These are phyloP conservation scores for Lophium mytilinum DNA, from an alignment of 495 filamentous ascomycete genomes.

Conservation along the genomic window DNA sequence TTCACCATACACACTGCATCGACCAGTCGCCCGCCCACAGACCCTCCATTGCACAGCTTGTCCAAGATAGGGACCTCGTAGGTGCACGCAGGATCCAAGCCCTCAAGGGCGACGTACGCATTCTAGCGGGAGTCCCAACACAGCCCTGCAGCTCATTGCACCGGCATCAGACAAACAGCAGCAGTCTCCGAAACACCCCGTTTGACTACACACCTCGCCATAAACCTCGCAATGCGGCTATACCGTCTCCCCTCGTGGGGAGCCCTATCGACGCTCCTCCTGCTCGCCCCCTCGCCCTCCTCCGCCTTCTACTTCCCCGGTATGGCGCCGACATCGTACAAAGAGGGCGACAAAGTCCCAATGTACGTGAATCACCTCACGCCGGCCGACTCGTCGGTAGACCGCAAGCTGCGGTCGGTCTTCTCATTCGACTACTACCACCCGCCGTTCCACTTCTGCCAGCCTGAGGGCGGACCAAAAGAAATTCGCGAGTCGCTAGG, in stretches of 20 bases:
- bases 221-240: conserved; percentile 17
- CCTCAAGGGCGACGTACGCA: conserved; percentile 8
- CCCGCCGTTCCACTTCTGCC: conserved; percentile 75
- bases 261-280: conserved; percentile 17
- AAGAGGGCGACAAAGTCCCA: conserved; percentile 64
- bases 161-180: not conserved
- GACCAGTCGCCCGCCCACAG: not conserved
- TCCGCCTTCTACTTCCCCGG: conserved; percentile 92
- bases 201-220: not conserved
- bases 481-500: conserved; percentile 81
- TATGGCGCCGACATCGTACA: conserved; percentile 89
- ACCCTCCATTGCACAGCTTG: not conserved
- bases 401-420: conserved; percentile 78
- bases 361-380: conserved; percentile 90
- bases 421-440: conserved; percentile 95
- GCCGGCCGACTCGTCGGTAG: conserved; percentile 63
- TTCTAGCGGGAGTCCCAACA: not conserved
- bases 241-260: conserved; percentile 9
- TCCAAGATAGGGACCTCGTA: not conserved
- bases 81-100: not conserved
- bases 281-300: conserved; percentile 40
- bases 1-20: not conserved
- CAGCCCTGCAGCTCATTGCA: not conserved
- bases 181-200: not conserved
- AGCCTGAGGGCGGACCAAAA: conserved; percentile 62